phyloP scores from a whole-genome alignment of 805 yeast species.

The Zygosaccharomyces pseudorouxii region DNA sequence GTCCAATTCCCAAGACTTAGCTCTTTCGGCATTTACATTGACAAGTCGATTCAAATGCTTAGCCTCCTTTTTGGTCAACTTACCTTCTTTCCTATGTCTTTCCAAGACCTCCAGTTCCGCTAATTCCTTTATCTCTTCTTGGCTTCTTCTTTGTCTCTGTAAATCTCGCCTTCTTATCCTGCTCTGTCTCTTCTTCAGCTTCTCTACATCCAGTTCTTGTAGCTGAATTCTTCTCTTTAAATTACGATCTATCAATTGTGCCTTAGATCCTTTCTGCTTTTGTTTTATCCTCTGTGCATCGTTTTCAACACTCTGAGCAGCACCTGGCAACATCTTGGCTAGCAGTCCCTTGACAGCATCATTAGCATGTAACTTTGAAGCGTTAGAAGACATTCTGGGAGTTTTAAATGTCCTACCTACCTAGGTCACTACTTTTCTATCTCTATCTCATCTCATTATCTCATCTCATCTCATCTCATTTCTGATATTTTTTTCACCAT shows the following conservation, averaged over 20 bases:
- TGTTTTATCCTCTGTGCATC: constrained; percentile 7
- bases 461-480: constrained; percentile 11
- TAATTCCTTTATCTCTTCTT: constrained; percentile 25
- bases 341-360: constrained; percentile 42
- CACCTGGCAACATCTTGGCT: constrained; percentile 37
- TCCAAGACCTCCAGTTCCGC: constrained; percentile 37
- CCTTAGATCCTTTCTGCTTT: constrained; percentile 29
- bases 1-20: constrained; percentile 42
- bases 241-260: constrained; percentile 39
- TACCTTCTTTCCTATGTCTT: constrained; percentile 32
- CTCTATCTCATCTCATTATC: constrained; percentile 13
- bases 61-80: constrained; percentile 35
- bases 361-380: constrained; percentile 37
- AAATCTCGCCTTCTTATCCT: constrained; percentile 29
- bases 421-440: not conserved
- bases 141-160: constrained; percentile 17
- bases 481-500: constrained; percentile 5
- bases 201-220: constrained; percentile 34
- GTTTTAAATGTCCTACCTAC: not conserved
- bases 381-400: constrained; percentile 18
- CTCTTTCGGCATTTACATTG: constrained; percentile 36
- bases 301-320: constrained; percentile 17
- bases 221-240: constrained; percentile 33
- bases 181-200: constrained; percentile 36
- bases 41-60: constrained; percentile 35